Evolutionary conservation across 2,329 filamentous ascomycete species (phyloP).

Genomic region (Alternaria arbusti): DNA sequence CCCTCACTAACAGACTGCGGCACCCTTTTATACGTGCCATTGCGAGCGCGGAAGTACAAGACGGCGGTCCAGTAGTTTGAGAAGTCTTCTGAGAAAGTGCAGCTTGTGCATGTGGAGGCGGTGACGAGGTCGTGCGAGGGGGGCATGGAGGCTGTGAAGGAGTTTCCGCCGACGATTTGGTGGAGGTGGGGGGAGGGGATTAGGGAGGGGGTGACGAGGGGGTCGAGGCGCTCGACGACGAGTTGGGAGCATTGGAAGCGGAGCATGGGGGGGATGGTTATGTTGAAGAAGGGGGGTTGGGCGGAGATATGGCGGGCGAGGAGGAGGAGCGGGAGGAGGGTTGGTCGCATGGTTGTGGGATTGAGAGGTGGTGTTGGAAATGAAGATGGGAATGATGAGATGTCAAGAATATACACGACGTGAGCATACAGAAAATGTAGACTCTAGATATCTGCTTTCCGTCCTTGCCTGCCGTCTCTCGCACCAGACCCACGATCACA

Average conservation of each 20-base stretch:
- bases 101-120: conserved; percentile 47
- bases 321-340: neutral
- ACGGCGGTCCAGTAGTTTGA: conserved; percentile 42
- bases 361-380: neutral
- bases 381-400: neutral
- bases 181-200: conserved; percentile 33
- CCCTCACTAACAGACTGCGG: conserved; percentile 24
- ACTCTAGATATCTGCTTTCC: neutral
- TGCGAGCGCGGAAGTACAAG: conserved; percentile 33
- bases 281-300: neutral
- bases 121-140: conserved; percentile 26
- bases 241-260: conserved; percentile 38
- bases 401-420: neutral
- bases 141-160: conserved; percentile 46
- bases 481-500: neutral
- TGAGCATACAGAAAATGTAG: neutral
- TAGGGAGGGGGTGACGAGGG: conserved; percentile 28
- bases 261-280: conserved; percentile 9
- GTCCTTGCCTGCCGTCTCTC: neutral
- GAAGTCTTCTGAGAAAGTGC: conserved; percentile 38
- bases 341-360: neutral
- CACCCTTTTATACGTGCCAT: conserved; percentile 39
- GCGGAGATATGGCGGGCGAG: neutral
- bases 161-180: conserved; percentile 31
- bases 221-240: conserved; percentile 33